These are phyloP conservation scores for Clavaria fumosa DNA, from an alignment of 768 basidiomycete species.

Conservation along the genomic window DNA sequence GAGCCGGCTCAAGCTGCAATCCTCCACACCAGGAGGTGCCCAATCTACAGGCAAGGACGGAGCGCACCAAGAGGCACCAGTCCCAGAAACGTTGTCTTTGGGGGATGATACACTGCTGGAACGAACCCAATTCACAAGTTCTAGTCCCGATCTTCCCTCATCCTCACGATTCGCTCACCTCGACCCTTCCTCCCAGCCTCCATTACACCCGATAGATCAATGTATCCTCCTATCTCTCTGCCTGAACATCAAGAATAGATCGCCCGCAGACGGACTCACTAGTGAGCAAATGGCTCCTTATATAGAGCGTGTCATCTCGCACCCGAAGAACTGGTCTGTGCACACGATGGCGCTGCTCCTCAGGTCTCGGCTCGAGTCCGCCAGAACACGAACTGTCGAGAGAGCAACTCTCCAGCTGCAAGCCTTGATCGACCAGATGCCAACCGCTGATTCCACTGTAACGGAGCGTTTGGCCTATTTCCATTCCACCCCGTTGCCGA, in stretches of 20 bases:
- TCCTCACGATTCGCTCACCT: slow-evolving; percentile 46
- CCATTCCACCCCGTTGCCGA: slow-evolving; percentile 69
- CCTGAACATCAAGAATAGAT: slow-evolving; percentile 78
- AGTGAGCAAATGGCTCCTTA: slow-evolving; percentile 88
- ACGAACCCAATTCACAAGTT: slow-evolving; percentile 80
- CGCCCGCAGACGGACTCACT: slow-evolving; percentile 82
- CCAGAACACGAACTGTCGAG: slow-evolving; percentile 84
- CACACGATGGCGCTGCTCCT: slow-evolving; percentile 94
- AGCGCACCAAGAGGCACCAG: slow-evolving; percentile 5
- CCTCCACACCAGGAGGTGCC: slow-evolving; percentile 6
- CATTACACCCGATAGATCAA: slow-evolving; percentile 88
- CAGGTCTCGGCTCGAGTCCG: slow-evolving; percentile 79
- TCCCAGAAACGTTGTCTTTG: slow-evolving; percentile 71
- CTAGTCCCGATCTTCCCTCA: slow-evolving; percentile 30
- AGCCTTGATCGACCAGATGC: slow-evolving; percentile 94
- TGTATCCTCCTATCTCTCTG: slow-evolving; percentile 83
- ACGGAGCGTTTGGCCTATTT: slow-evolving; percentile 68
- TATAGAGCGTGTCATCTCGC: slow-evolving; percentile 73
- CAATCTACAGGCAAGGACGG: slow-evolving; percentile 7
- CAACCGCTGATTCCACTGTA: slow-evolving; percentile 60
- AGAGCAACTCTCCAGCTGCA: slow-evolving; percentile 86
- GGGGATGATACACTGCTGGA: slow-evolving; percentile 97
- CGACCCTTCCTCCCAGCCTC: slow-evolving; percentile 70
- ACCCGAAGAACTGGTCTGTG: slow-evolving; percentile 89
- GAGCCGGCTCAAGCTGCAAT: slow-evolving; percentile 33